Base-by-base conservation (phyloP, 306 rosid species). In the Cicer chorassanicum region DNA sequence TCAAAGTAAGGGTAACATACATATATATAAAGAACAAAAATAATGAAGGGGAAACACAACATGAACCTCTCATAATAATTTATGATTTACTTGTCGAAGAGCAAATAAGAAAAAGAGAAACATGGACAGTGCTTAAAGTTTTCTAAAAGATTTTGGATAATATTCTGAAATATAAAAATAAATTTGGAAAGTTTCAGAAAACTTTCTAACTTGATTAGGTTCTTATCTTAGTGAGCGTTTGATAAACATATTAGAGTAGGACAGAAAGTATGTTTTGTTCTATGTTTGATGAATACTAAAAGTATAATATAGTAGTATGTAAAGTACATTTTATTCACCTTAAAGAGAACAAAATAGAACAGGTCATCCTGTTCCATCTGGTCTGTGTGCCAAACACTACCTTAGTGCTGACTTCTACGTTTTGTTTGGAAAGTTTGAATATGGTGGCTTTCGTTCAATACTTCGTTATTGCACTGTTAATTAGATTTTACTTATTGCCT, bases 401-500 rank as follows among this genome's bases (percentile, higher is more conserved):
- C 69, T 8, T 40, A 9, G 19, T 38, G 41, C 45, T 44, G 42
- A 67, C 56, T 7, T 74, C 64, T 56, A 34, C 42, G 38, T 63
- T 66, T 45, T 21, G 51, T 68, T 74, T 74, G 51, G 18, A 49
- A 74, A 49, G 43, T 34, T 68, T 10, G 41, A 44, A 36, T 46
- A 21, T 78, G n/a, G 48, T 54, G 50, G 19, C 74, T 16, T 12
- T 24, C 29, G 16, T 34, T 55, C 54, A 39, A 6, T 70, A 29
- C 59, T 62, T 29, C 45, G 4, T 42, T 36, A 45, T 43, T 40
- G 10, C 38, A 19, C 38, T 65, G 46, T 21, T 57, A 65, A 56
- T 56, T 70, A 68, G 48, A 50, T 45, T 51, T 64, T 79, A 45
- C 54, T 44, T 60, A 40, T 74, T 68, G 61, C 59, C 13, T 65